A percentile compares a stretch with the other conserved stretches of the same genome.
Evolutionary conservation across 768 basidiomycete genomes (phyloP).

Genomic region (Leccinum broughii): DNA sequence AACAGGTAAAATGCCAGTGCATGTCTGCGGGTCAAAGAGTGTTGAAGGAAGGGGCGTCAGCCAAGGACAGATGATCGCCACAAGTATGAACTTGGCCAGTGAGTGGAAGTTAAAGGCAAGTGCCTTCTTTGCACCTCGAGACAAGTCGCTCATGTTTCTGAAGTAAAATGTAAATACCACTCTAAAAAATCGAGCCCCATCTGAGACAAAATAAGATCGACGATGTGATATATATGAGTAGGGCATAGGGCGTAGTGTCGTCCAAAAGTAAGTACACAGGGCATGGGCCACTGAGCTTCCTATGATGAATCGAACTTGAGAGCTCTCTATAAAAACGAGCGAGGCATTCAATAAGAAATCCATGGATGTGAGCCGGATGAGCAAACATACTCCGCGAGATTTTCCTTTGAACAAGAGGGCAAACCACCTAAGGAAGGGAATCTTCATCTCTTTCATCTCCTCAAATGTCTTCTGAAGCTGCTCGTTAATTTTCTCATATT

Average conservation of each 20-base stretch:
- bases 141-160: neutral
- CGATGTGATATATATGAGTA: neutral
- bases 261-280: neutral
- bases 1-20: neutral
- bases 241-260: neutral
- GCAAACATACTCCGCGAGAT: constrained; percentile 11
- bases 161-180: neutral
- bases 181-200: neutral
- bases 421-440: constrained; percentile 15
- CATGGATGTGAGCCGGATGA: neutral
- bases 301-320: neutral
- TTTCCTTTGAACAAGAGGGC: constrained; percentile 6
- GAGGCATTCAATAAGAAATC: neutral
- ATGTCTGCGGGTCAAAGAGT: neutral
- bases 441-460: constrained; percentile 22
- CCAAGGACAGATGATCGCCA: neutral
- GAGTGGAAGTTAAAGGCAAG: neutral
- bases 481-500: too few relatives aligned
- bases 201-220: neutral
- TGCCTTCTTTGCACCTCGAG: neutral
- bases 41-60: neutral
- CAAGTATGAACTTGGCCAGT: neutral
- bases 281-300: neutral
- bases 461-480: too few relatives aligned
- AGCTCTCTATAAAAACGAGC: constrained; percentile 3